Evolutionary conservation across 305 asterid genomes (phyloP).

Genomic region (Fraxinus platypoda): DNA sequence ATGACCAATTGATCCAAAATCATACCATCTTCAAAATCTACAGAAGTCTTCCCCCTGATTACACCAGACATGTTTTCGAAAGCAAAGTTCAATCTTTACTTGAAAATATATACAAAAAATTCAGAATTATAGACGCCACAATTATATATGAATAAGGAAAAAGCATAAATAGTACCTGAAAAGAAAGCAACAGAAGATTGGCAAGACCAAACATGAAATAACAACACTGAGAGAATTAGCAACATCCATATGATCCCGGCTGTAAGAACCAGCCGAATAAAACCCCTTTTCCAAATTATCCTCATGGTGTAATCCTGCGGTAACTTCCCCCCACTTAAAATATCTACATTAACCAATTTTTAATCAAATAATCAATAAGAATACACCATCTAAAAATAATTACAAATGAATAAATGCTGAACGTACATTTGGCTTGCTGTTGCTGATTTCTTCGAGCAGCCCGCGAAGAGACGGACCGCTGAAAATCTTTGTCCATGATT

Average conservation of each 20-base stretch:
- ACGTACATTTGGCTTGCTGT: conserved; percentile 51
- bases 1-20: neutral
- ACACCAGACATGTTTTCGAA: neutral
- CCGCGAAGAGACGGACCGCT: conserved; percentile 59
- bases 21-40: neutral
- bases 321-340: conserved; percentile 50
- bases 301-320: conserved; percentile 56
- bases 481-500: conserved; percentile 56
- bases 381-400: neutral
- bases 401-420: neutral
- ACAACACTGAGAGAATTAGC: conserved; percentile 65
- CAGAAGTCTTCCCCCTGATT: neutral
- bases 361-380: conserved; percentile 9
- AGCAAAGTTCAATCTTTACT: neutral
- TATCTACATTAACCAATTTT: conserved; percentile 39
- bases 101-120: neutral
- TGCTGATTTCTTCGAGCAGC: conserved; percentile 64
- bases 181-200: conserved; percentile 79
- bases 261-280: conserved; percentile 70
- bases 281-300: conserved; percentile 81
- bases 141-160: neutral
- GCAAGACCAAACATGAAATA: conserved; percentile 89
- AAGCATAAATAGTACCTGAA: conserved; percentile 46
- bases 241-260: conserved; percentile 90
- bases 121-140: neutral